Evolutionary conservation across 805 yeast species (phyloP).

Genomic region (Candida jianshihensis): DNA sequence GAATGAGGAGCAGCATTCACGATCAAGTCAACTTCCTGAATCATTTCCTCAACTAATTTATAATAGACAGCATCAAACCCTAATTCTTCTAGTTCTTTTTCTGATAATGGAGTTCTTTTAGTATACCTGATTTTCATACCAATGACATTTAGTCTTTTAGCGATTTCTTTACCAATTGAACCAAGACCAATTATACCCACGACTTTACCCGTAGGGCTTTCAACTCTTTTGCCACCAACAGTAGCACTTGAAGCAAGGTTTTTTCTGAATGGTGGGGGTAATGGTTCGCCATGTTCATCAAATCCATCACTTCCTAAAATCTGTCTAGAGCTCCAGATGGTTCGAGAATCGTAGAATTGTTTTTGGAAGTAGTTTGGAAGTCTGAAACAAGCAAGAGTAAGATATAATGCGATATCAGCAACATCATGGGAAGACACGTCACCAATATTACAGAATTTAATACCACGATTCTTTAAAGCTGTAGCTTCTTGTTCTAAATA

Average conservation of each 20-base stretch:
- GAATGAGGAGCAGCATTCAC: constrained; percentile 64
- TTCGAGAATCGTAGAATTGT: constrained; percentile 30
- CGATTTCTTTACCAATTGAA: constrained; percentile 62
- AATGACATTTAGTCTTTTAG: constrained; percentile 43
- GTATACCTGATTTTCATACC: constrained; percentile 63
- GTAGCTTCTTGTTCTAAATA: constrained; percentile 43
- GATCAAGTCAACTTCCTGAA: constrained; percentile 44
- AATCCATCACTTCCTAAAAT: constrained; percentile 27
- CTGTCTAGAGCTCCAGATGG: constrained; percentile 40
- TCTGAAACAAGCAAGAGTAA: constrained; percentile 55
- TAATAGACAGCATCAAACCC: constrained; percentile 41
- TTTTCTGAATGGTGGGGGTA: constrained; percentile 24
- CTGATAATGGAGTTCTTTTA: constrained; percentile 42
- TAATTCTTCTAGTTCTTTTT: constrained; percentile 28
- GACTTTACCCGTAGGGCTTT: constrained; percentile 48
- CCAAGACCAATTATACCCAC: constrained; percentile 73
- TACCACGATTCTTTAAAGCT: constrained; percentile 37
- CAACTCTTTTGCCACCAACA: constrained; percentile 40
- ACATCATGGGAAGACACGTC: constrained; percentile 60
- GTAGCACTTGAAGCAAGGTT: constrained; percentile 34
- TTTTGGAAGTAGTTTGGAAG: constrained; percentile 42
- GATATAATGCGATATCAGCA: constrained; percentile 60
- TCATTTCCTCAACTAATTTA: constrained; percentile 36
- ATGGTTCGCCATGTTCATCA: constrained; percentile 27
- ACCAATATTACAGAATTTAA: constrained; percentile 57